phyloP scores from a whole-genome alignment of 495 filamentous ascomycete genomes.

The Lasiosphaeria miniovina region DNA sequence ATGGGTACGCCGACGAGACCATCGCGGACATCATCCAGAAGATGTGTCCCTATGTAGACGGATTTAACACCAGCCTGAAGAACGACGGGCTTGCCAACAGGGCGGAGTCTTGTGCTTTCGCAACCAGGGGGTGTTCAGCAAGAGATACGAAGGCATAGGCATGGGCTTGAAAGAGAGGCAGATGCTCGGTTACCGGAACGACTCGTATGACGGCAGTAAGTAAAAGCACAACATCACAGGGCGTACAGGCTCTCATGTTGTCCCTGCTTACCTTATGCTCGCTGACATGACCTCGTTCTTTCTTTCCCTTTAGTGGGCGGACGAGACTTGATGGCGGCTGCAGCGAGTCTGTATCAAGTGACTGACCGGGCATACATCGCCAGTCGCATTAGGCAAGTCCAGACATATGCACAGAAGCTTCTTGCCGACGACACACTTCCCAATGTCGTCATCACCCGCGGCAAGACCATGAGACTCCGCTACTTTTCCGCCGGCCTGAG shows the following conservation, averaged over 20 bases:
- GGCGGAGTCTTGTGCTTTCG: constrained; percentile 10
- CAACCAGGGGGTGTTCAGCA: constrained; percentile 7
- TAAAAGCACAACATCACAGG: background rate
- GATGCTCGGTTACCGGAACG: constrained; percentile 9
- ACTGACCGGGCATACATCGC: constrained; percentile 6
- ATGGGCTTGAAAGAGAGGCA: constrained; percentile 11
- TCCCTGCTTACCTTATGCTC: no score
- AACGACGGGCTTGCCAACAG: constrained; percentile 12
- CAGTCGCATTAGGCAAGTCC: constrained; percentile 8
- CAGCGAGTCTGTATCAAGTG: constrained; percentile 11
- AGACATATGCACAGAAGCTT: constrained; percentile 9
- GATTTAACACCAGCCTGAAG: constrained; percentile 14
- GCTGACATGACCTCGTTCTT: no score
- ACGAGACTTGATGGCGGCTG: constrained; percentile 10
- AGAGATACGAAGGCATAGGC: constrained; percentile 8
- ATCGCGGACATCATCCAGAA: constrained; percentile 11
- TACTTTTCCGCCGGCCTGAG: constrained; percentile 12
- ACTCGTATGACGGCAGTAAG: constrained; percentile 13
- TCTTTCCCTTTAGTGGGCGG: constrained; percentile 6
- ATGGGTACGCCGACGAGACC: constrained; percentile 7
- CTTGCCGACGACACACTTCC: constrained; percentile 5
- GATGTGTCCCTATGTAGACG: constrained; percentile 7
- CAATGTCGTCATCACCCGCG: constrained; percentile 8
- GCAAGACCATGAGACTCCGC: constrained; percentile 11
- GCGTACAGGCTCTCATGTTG: no score